Evolutionary conservation across 129 eudicot genomes (phyloP).

Genomic region (Scalesia atractyloides): DNA sequence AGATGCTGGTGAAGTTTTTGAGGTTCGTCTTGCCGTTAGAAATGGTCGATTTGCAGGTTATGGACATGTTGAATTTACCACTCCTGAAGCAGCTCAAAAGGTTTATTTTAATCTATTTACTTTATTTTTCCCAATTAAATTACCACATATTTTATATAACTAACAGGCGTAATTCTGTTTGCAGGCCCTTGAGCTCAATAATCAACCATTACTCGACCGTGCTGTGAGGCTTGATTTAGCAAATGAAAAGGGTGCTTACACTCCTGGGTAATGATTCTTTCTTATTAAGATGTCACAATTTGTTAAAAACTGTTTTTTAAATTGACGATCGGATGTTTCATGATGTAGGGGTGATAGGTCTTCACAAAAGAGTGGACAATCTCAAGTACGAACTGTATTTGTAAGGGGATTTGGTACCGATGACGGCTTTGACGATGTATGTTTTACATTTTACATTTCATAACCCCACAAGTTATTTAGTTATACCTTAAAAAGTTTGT

Average conservation of each 20-base stretch:
- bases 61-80: constrained; percentile 90
- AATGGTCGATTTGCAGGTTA: constrained; percentile 68
- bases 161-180: background rate
- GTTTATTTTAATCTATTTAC: constrained; percentile 26
- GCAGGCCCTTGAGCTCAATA: constrained; percentile 66
- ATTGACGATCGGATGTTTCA: background rate
- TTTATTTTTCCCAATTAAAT: background rate
- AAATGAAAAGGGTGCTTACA: constrained; percentile 58
- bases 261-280: constrained; percentile 60
- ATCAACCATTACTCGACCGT: constrained; percentile 51
- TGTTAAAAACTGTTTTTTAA: background rate
- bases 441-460: background rate
- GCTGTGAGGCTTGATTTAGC: constrained; percentile 62
- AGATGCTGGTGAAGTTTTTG: constrained; percentile 67
- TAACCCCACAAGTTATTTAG: background rate
- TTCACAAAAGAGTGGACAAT: constrained; percentile 45
- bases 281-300: background rate
- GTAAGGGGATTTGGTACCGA: constrained; percentile 67
- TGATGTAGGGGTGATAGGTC: constrained; percentile 41
- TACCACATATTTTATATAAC: too few relatives aligned
- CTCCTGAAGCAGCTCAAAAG: constrained; percentile 70
- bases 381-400: constrained; percentile 51
- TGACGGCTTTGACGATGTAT: constrained; percentile 54
- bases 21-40: constrained; percentile 58
- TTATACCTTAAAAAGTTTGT: background rate